Evolutionary conservation across 2,329 filamentous ascomycete genomes (phyloP).

Genomic region (Penicillium nordicum): DNA sequence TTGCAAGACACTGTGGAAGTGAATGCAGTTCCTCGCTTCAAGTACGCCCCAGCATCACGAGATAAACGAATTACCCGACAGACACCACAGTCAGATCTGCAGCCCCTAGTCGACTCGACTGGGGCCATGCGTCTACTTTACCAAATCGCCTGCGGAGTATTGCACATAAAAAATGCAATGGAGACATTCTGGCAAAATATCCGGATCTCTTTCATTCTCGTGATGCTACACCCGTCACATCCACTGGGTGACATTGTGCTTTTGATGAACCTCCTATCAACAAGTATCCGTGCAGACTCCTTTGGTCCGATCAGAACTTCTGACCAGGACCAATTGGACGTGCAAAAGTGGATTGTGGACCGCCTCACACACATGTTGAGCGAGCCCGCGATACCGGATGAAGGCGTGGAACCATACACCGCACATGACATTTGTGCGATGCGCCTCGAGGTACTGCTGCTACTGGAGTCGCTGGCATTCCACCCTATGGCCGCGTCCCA

Average conservation of each 20-base stretch:
- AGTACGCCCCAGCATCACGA: conserved; percentile 43
- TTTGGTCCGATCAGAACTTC: conserved; percentile 53
- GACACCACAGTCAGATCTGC: conserved; percentile 43
- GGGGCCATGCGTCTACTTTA: conserved; percentile 55
- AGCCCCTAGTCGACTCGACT: conserved; percentile 52
- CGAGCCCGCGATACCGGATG: conserved; percentile 49
- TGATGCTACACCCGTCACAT: conserved; percentile 58
- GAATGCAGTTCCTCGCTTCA: conserved; percentile 53
- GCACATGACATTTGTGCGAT: conserved; percentile 40
- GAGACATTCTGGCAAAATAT: conserved; percentile 56
- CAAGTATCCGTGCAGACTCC: conserved; percentile 51
- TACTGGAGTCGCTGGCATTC: conserved; percentile 44
- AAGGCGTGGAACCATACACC: conserved; percentile 42
- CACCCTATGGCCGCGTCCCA: conserved; percentile 57
- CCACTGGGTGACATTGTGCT: conserved; percentile 54
- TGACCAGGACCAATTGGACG: conserved; percentile 38
- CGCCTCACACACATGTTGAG: conserved; percentile 57
- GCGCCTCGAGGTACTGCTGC: conserved; percentile 44
- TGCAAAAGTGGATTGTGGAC: conserved; percentile 52
- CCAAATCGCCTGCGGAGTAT: conserved; percentile 49
- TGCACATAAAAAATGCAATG: conserved; percentile 42
- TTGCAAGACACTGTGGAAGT: conserved; percentile 50
- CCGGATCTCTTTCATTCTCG: conserved; percentile 55
- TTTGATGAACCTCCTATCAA: conserved; percentile 54
- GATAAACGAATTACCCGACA: conserved; percentile 39